phyloP scores from a whole-genome alignment of 2,329 filamentous ascomycete species.

The Tolypocladium inflatum region DNA sequence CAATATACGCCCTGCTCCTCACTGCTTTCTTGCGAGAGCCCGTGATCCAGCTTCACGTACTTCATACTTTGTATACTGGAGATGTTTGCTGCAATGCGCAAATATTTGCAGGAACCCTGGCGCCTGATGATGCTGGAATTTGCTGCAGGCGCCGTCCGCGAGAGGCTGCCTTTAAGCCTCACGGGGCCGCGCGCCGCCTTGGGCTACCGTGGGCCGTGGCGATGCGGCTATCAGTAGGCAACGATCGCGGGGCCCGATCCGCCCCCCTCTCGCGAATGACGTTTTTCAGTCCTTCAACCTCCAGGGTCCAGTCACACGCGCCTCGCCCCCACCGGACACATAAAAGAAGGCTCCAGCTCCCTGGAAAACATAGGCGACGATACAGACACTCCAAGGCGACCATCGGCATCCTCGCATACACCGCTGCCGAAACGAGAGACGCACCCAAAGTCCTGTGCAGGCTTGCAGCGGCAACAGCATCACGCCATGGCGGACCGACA shows the following conservation, averaged over 20 bases:
- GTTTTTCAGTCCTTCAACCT: background rate
- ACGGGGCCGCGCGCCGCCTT: background rate
- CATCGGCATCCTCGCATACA: background rate
- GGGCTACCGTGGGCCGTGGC: background rate
- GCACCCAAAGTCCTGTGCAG: background rate
- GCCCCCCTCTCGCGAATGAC: background rate
- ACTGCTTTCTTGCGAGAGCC: background rate
- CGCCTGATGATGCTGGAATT: background rate
- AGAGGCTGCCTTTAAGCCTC: background rate
- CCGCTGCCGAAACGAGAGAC: background rate
- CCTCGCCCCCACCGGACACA: background rate
- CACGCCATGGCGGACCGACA: slow-evolving; percentile 18
- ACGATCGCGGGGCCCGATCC: background rate
- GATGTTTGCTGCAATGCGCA: background rate
- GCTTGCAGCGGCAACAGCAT: background rate
- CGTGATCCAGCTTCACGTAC: background rate
- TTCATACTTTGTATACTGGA: too few relatives aligned
- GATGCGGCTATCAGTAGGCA: background rate
- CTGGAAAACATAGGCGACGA: background rate
- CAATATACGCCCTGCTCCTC: background rate
- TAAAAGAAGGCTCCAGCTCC: background rate
- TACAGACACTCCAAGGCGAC: background rate
- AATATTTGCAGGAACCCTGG: background rate
- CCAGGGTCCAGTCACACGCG: background rate
- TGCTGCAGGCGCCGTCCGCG: background rate